These are phyloP conservation scores for Microdochium paspali DNA, from an alignment of 2,329 filamentous ascomycete species.

Conservation along the genomic window DNA sequence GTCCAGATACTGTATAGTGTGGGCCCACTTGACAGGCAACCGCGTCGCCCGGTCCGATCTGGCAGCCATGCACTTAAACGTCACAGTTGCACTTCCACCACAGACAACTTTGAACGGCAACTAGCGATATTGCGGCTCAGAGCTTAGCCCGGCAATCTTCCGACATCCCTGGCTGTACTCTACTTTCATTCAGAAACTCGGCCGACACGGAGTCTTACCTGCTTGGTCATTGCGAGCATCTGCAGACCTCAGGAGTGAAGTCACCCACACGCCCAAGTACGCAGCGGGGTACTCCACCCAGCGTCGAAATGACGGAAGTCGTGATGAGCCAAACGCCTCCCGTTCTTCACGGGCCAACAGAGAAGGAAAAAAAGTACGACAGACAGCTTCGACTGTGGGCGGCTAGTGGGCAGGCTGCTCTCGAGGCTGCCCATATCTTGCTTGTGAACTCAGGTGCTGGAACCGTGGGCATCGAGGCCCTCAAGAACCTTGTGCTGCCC, in stretches of 20 bases:
- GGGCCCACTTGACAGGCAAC: too few species aligned
- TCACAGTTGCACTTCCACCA: too few species aligned
- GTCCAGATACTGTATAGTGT: too few species aligned
- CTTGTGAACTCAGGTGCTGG: conserved; percentile 83
- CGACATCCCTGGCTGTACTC: too few species aligned
- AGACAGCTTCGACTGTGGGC: conserved; percentile 93
- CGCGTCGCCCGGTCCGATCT: too few species aligned
- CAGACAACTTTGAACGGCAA: too few species aligned
- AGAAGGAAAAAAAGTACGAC: conserved; percentile 76
- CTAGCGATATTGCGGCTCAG: too few species aligned
- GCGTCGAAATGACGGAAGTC: conserved; percentile 34
- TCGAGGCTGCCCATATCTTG: conserved; percentile 87
- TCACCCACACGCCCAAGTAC: conserved; percentile 2
- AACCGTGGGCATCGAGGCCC: conserved; percentile 77
- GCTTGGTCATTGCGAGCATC: too few species aligned
- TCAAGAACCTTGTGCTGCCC: conserved; percentile 96
- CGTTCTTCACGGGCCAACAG: conserved; percentile 42
- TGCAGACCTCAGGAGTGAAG: background rate
- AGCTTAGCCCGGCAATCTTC: too few species aligned
- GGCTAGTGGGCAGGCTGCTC: conserved; percentile 77
- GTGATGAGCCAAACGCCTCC: conserved; percentile 35
- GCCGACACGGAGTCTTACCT: too few species aligned
- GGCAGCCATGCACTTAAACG: too few species aligned
- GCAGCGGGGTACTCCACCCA: background rate
- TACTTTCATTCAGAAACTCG: too few species aligned